These are phyloP conservation scores for Micromonas commoda DNA, from an alignment of 139 green algal genomes.

Conservation along the genomic window DNA sequence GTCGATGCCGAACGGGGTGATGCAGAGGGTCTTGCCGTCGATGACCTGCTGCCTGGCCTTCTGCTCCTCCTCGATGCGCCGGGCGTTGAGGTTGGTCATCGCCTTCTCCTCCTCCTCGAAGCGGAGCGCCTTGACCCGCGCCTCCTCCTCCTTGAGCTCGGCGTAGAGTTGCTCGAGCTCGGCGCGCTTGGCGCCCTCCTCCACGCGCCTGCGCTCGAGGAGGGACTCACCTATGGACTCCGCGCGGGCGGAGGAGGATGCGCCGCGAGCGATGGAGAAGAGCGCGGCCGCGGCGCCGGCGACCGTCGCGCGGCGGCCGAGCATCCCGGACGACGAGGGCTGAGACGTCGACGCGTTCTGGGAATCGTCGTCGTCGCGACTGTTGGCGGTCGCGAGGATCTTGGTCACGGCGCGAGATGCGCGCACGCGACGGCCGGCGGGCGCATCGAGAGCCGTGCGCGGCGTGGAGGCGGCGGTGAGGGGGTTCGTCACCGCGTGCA, in stretches of 20 bases:
- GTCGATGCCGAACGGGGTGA: slow-evolving; percentile 90
- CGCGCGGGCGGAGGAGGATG: neutral
- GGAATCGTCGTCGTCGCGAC: too few species aligned
- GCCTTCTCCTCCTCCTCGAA: neutral
- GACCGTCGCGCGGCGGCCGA: too few species aligned
- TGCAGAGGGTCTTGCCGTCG: slow-evolving; percentile 55
- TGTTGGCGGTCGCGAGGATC: too few species aligned
- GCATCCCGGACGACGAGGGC: too few species aligned
- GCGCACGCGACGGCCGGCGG: too few species aligned
- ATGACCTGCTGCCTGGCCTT: neutral
- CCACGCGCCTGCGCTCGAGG: too few species aligned
- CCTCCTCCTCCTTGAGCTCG: neutral
- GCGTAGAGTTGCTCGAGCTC: neutral
- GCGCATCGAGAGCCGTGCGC: too few species aligned
- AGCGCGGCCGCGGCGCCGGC: neutral
- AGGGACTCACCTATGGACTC: too few species aligned
- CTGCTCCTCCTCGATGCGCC: neutral
- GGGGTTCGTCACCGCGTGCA: too few species aligned
- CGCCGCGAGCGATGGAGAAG: neutral
- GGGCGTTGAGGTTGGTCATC: neutral
- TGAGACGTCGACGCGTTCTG: too few species aligned
- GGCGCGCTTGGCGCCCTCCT: neutral
- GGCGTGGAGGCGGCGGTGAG: too few species aligned
- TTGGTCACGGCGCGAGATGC: too few species aligned
- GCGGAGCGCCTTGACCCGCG: neutral